phyloP scores from a whole-genome alignment of 106 monocot genomes.

The Vanilla planifolia region DNA sequence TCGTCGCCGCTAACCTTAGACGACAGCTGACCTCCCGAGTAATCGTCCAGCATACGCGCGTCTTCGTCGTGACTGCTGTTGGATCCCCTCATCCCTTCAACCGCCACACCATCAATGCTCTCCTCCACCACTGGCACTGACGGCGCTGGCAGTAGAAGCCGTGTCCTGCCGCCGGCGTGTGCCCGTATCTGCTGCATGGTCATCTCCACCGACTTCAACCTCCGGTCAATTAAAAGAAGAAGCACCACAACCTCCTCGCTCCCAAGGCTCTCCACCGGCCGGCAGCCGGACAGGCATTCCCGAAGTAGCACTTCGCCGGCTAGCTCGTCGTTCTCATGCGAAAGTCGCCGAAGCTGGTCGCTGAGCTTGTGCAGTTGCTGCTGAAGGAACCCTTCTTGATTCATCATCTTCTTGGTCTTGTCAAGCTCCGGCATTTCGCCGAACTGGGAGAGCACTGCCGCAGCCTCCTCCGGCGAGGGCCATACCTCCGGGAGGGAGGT shows the following conservation, averaged over 20 bases:
- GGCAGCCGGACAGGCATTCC: not conserved
- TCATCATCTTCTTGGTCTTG: constrained; percentile 2
- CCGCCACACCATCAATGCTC: not conserved
- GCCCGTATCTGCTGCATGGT: not conserved
- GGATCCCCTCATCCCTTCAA: not conserved
- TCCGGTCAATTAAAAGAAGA: not conserved
- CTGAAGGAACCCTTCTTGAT: not conserved
- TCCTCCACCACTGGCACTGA: not conserved
- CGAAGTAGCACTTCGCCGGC: not conserved
- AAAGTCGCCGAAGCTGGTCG: not conserved
- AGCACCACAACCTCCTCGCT: not conserved
- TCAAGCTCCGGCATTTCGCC: not conserved
- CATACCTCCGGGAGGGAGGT: not conserved
- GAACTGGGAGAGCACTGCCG: not conserved
- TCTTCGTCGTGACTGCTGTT: too few species aligned
- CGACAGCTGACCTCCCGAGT: too few species aligned
- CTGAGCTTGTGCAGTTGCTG: not conserved
- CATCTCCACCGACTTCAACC: not conserved
- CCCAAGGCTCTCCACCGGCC: not conserved
- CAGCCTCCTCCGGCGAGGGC: not conserved
- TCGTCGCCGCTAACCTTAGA: too few species aligned
- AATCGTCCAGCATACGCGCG: too few species aligned
- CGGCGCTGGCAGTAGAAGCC: not conserved
- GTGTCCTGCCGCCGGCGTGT: not conserved
- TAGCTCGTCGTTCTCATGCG: constrained; percentile 3